phyloP scores from a whole-genome alignment of 208 protist species.

The Crithidia bombi region DNA sequence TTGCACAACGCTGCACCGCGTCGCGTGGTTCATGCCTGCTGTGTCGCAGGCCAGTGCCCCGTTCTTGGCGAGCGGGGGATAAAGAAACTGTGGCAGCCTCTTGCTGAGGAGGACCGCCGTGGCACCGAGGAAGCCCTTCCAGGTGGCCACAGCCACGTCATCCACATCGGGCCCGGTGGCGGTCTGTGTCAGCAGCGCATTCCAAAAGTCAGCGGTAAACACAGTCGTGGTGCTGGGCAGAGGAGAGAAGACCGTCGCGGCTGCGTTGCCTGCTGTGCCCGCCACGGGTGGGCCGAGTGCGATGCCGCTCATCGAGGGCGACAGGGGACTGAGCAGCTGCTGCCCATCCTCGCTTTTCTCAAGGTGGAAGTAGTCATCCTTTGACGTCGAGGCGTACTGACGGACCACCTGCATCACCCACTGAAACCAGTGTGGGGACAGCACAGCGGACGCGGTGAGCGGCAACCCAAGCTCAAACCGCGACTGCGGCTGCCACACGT shows the following conservation, averaged over 20 bases:
- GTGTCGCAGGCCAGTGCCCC: slow-evolving; percentile 20
- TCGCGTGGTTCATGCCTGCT: not conserved
- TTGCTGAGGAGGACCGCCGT: not conserved
- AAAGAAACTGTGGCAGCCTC: slow-evolving; percentile 6
- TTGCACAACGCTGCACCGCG: not conserved
- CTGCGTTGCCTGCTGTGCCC: not conserved
- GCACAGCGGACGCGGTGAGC: slow-evolving; percentile 47
- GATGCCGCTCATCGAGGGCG: slow-evolving; percentile 12
- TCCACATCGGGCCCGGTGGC: slow-evolving; percentile 8
- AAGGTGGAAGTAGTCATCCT: slow-evolving; percentile 6
- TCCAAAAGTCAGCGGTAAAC: slow-evolving; percentile 22
- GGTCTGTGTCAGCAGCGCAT: not conserved
- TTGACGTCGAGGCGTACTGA: slow-evolving; percentile 26
- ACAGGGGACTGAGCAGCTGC: slow-evolving; percentile 16
- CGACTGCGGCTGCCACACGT: slow-evolving; percentile 62
- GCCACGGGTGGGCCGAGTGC: slow-evolving; percentile 19
- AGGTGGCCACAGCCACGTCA: not conserved
- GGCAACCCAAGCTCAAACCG: slow-evolving; percentile 60
- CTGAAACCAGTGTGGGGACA: slow-evolving; percentile 62
- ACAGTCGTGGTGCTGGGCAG: slow-evolving; percentile 19
- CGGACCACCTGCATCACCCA: slow-evolving; percentile 46
- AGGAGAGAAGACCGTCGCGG: not conserved
- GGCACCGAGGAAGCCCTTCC: not conserved
- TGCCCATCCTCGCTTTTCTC: not conserved
- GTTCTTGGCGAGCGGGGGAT: slow-evolving; percentile 7